phyloP scores from a whole-genome alignment of 805 yeast genomes.

The Metschnikowia drakensbergensis region DNA sequence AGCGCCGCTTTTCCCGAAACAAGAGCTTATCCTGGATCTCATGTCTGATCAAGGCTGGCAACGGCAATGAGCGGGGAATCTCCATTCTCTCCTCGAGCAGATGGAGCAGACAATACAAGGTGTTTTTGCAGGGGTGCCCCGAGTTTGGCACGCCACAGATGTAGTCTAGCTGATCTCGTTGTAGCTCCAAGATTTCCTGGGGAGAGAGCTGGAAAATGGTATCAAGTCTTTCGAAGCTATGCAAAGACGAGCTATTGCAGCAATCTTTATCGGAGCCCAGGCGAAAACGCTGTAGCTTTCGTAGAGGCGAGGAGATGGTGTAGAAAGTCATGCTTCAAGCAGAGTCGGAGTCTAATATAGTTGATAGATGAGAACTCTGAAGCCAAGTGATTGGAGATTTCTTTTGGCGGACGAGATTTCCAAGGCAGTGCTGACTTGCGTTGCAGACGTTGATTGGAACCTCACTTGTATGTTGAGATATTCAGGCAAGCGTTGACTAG shows the following conservation, averaged over 20 bases:
- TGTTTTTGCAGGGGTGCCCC: slow-evolving; percentile 11
- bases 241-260: not conserved
- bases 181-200: slow-evolving; percentile 11
- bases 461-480: too few species aligned
- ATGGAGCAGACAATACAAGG: slow-evolving; percentile 14
- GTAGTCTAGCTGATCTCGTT: slow-evolving; percentile 14
- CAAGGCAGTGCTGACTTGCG: too few species aligned
- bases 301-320: slow-evolving; percentile 11
- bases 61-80: slow-evolving; percentile 12
- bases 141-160: slow-evolving; percentile 14
- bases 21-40: slow-evolving; percentile 11
- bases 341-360: not conserved
- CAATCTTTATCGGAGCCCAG: not conserved
- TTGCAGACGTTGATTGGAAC: too few species aligned
- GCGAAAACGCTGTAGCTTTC: slow-evolving; percentile 7
- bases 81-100: slow-evolving; percentile 12
- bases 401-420: too few species aligned
- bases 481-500: too few species aligned
- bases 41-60: slow-evolving; percentile 11
- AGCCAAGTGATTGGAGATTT: too few species aligned
- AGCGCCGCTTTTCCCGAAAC: slow-evolving; percentile 12
- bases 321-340: not conserved
- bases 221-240: slow-evolving; percentile 9
- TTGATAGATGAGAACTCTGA: too few species aligned
- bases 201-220: slow-evolving; percentile 12